Evolutionary conservation across 176 grass and related monocot species (phyloP).

Genomic region (Triticum urartu): DNA sequence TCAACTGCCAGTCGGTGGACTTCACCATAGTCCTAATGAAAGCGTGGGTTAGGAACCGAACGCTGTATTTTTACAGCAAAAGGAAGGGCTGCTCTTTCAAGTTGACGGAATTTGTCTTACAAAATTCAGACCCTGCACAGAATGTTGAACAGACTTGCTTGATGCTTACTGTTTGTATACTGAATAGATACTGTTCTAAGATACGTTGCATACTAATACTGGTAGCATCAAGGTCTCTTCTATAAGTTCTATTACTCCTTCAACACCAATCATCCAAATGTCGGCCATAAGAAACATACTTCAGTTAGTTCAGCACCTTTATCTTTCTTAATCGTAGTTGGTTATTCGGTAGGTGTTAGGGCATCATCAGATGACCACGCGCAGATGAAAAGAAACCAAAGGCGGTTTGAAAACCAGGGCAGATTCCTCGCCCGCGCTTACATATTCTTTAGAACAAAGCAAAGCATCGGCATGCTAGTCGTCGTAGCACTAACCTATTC

Average conservation of each 20-base stretch:
- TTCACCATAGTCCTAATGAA: neutral
- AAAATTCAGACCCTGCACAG: neutral
- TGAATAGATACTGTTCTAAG: neutral
- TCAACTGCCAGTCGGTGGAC: neutral
- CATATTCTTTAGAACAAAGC: slow-evolving; percentile 19
- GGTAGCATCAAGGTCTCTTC: neutral
- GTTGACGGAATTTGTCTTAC: neutral
- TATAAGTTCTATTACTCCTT: neutral
- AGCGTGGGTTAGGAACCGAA: neutral
- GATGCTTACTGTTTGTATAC: neutral
- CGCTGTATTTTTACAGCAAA: neutral
- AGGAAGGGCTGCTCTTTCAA: neutral
- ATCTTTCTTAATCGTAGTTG: slow-evolving; percentile 26
- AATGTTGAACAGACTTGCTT: neutral
- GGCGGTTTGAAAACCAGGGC: slow-evolving; percentile 23
- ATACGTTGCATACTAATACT: neutral
- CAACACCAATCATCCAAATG: slow-evolving; percentile 4
- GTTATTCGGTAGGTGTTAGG: slow-evolving; percentile 25
- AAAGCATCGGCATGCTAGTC: slow-evolving; percentile 29
- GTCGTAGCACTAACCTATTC: neutral
- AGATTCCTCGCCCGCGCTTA: slow-evolving; percentile 27
- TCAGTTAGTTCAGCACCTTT: neutral
- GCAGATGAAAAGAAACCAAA: slow-evolving; percentile 25
- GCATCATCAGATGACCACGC: slow-evolving; percentile 21
- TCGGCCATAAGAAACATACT: slow-evolving; percentile 18